These are phyloP conservation scores for Chamaecyparis obtusa DNA, from an alignment of 75 land plant genomes.

Conservation along the genomic window DNA sequence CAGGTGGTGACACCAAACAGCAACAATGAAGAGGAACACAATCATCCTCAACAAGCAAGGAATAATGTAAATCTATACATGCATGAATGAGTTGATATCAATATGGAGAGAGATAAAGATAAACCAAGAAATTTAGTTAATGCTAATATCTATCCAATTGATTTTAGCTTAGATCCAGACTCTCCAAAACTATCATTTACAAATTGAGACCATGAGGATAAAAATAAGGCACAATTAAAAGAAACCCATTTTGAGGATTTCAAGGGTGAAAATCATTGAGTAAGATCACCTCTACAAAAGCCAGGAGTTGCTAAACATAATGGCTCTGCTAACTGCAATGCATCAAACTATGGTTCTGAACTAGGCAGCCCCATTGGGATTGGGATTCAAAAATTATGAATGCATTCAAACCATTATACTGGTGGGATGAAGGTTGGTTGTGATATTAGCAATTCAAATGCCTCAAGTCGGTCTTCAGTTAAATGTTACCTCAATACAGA, in stretches of 20 bases:
- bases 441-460: neutral
- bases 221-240: neutral
- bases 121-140: too few species aligned
- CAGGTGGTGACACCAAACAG: neutral
- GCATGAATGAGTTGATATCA: neutral
- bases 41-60: neutral
- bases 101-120: too few species aligned
- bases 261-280: conserved; percentile 1
- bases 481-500: neutral
- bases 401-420: neutral
- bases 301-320: neutral
- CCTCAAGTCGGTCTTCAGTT: neutral
- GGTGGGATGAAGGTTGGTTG: neutral
- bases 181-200: neutral
- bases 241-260: neutral
- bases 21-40: neutral
- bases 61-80: neutral
- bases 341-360: neutral
- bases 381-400: neutral
- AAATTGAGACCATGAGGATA: neutral
- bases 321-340: neutral
- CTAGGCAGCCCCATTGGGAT: neutral
- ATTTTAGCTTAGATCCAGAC: neutral
- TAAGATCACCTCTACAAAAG: neutral
- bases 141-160: too few species aligned